A percentile compares a stretch with the other conserved stretches of the same genome.
Evolutionary conservation across 2,329 filamentous ascomycete genomes (phyloP).

Genomic region (Curvularia spicifera): DNA sequence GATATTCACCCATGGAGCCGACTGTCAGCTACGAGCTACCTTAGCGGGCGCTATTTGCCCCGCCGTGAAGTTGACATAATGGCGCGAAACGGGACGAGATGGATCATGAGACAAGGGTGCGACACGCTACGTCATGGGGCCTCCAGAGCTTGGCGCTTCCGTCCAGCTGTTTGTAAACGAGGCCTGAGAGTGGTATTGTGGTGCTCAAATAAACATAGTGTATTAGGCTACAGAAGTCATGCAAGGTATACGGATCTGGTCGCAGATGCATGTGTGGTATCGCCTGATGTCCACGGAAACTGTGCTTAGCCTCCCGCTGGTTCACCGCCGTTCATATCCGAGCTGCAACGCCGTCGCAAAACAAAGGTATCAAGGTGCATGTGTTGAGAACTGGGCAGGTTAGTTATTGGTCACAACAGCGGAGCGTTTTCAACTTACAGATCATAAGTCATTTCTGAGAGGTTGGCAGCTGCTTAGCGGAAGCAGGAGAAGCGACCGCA

Average conservation of each 20-base stretch:
- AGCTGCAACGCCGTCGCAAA: slow-evolving; percentile 25
- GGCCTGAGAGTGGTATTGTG: not conserved
- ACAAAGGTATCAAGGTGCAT: slow-evolving; percentile 3
- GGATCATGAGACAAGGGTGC: slow-evolving; percentile 20
- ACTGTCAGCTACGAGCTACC: slow-evolving; percentile 1
- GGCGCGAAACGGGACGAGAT: slow-evolving; percentile 18
- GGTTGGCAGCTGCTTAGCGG: slow-evolving; percentile 47
- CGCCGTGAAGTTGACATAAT: slow-evolving; percentile 19
- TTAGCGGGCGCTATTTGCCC: slow-evolving; percentile 17
- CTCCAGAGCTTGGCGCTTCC: not conserved
- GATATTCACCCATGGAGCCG: slow-evolving; percentile 37
- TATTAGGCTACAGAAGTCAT: slow-evolving; percentile 22
- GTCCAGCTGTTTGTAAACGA: not conserved
- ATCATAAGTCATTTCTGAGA: slow-evolving; percentile 36
- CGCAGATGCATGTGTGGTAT: slow-evolving; percentile 2
- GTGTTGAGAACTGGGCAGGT: slow-evolving; percentile 2
- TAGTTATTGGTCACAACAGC: not conserved
- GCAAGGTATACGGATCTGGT: slow-evolving; percentile 4
- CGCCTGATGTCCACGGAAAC: not conserved
- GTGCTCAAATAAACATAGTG: not conserved
- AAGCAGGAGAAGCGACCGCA: slow-evolving; percentile 62
- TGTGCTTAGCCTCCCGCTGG: not conserved
- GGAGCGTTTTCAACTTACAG: slow-evolving; percentile 17
- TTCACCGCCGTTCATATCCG: slow-evolving; percentile 2
- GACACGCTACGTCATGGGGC: slow-evolving; percentile 19